Evolutionary conservation across 208 protist species (phyloP), one percentile per base, ranked within the genome.

Genomic region (Acanthamoeba healyi): DNA sequence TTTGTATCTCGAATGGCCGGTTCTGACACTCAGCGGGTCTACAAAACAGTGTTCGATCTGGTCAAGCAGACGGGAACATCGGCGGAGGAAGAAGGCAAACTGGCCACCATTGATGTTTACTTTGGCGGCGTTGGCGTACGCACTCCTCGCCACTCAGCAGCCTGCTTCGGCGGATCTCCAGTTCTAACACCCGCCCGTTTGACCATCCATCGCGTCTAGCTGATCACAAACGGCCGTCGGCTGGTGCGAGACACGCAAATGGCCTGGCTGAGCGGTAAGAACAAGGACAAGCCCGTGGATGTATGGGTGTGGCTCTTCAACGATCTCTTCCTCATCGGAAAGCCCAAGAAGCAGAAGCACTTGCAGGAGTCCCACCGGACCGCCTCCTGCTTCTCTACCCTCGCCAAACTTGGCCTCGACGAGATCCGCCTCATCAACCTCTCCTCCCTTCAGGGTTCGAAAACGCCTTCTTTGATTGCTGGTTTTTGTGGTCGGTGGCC

Each of bases 251-350:
- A 81, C 40, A 29, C 70, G 32, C 70, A 81, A 24, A 81, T 81
- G 70, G 40, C 70, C 38, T 81, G 70, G 70, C 70, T 81, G 32
- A 81, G 70, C 70, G 70, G 70, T 3, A 81, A 81, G 40, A 81
- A 81, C 70, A 81, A 81, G 70, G 70, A 81, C 70, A 81, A 81
- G 40, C 36, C 40, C 40, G 70, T 81, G 17, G 70, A 81, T 17
- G 70, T 81, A 36, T 81, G 70, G 70, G 70, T 46, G 70, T 81
- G 70, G 70, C 70, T 81, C 40, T 81, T 81, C 40, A 81, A 81
- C 70, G 70, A 81, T 24, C 32, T 40, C 40, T 26, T 81, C 70
- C 70, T 81, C 40, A 34, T 81, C 70, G 70, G 70, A 15, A 81
- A 81, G 40, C 70, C 70, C 38, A 81, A 81, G 40, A 81, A 81